Percentiles rank a stretch among this genome's conserved stretches.
Conservation (phyloP, 176 grass and related monocot genomes). For the Raddia guianensis region DNA sequence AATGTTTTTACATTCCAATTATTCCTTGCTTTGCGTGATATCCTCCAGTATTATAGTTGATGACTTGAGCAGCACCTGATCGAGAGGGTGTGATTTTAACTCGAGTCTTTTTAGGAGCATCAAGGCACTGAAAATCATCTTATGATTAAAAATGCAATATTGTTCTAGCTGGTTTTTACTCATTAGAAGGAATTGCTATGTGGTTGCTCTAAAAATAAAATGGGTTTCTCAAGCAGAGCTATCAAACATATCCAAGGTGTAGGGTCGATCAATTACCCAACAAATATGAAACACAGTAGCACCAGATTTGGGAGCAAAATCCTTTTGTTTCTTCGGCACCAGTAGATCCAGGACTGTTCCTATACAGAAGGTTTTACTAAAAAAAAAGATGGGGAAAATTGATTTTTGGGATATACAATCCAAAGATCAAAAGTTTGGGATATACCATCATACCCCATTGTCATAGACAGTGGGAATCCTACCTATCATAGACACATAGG, state of each 20-base stretch:
- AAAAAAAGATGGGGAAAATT: background rate
- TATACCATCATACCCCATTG: too few species aligned
- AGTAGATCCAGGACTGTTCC: background rate
- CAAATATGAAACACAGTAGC: background rate
- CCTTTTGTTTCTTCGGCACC: background rate
- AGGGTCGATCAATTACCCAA: constrained; percentile 18
- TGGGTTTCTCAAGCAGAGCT: constrained; percentile 1
- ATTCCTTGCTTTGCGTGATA: background rate
- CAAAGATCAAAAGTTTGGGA: too few species aligned
- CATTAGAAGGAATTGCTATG: background rate
- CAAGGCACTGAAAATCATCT: background rate
- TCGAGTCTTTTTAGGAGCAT: constrained; percentile 5
- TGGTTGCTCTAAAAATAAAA: background rate
- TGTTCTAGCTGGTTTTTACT: background rate
- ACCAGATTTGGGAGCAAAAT: background rate
- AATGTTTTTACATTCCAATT: background rate
- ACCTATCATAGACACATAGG: too few species aligned
- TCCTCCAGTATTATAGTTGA: background rate
- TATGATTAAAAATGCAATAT: background rate
- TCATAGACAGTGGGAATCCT: too few species aligned
- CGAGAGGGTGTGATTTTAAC: background rate
- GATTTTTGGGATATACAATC: too few species aligned
- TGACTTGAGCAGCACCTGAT: background rate
- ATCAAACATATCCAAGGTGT: background rate
- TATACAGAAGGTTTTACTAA: background rate